phyloP scores from a whole-genome alignment of 2,329 filamentous ascomycete species.

The Trichothecium sympodiale region DNA sequence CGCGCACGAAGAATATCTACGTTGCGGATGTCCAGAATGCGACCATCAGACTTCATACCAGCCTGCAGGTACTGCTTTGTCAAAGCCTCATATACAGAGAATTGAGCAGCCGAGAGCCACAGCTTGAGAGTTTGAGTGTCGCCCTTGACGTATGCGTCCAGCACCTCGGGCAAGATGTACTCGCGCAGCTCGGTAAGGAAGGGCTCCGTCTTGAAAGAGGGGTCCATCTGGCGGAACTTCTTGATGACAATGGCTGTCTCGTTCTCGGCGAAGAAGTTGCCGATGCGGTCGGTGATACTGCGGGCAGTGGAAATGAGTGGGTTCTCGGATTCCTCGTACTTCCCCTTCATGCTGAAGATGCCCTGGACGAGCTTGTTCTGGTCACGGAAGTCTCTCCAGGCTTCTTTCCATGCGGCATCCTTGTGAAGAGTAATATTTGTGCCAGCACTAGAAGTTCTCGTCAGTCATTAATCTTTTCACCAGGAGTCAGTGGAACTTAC shows the following conservation, averaged over 20 bases:
- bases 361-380: constrained; percentile 79
- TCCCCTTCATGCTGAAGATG: constrained; percentile 73
- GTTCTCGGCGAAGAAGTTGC: constrained; percentile 96
- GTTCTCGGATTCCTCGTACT: constrained; percentile 95
- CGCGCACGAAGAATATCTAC: constrained; percentile 79
- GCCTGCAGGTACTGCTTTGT: constrained; percentile 92
- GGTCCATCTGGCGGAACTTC: constrained; percentile 94
- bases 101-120: constrained; percentile 94
- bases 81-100: constrained; percentile 90
- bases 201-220: constrained; percentile 85
- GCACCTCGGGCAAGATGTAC: constrained; percentile 93
- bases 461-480: constrained; percentile 15
- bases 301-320: constrained; percentile 86
- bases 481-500: constrained; percentile 41
- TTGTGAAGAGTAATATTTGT: constrained; percentile 94
- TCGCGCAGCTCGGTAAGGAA: constrained; percentile 93
- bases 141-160: constrained; percentile 96
- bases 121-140: constrained; percentile 83
- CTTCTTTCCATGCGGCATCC: constrained; percentile 93
- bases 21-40: constrained; percentile 87
- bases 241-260: constrained; percentile 97
- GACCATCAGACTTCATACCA: constrained; percentile 87
- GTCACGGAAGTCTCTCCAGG: constrained; percentile 94
- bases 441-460: constrained; percentile 54
- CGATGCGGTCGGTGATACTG: constrained; percentile 85